Evolutionary conservation across 2,329 filamentous ascomycete species (phyloP), one percentile per base, ranked within the genome.

Genomic region (Niveomyces coronatus): DNA sequence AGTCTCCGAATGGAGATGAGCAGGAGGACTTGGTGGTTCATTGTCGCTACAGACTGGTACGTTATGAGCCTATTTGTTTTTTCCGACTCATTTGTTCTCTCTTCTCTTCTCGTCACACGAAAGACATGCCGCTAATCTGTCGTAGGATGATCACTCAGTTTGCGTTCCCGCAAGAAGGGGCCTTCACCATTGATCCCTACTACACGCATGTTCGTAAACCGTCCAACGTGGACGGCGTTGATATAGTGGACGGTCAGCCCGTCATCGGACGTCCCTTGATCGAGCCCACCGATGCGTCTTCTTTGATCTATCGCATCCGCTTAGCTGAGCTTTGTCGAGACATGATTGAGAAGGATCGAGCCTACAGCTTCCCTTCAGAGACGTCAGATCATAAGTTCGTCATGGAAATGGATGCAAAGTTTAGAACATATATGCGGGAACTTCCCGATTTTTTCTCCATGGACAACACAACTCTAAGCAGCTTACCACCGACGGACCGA

Each of bases 11-110:
- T 45, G 5, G 64, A 67, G 38, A 53, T 61, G 26, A 63, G 58
- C 28, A 50, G 64, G 14, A 52, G 64, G 31, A 45, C 65, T 4
- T 67, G 64, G 64, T 67, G 64, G 63, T 62, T 65, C 43, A 49
- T 67, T 5, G 54, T 54, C 9, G 49, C 57, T 1, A 60, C 56
- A 4, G 62, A 67, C 42, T 64, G 60, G 63, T 61, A 42, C 45
- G 51, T 31, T 7, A 5, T 11, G 14, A 10, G 5, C n/a, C n/a
- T n/a, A n/a, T n/a, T n/a, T n/a, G n/a, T n/a, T n/a, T n/a, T n/a
- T n/a, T n/a, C n/a, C n/a, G n/a, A n/a, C n/a, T n/a, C n/a, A n/a
- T n/a, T n/a, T n/a, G n/a, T n/a, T n/a, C n/a, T n/a, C n/a, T n/a
- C n/a, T n/a, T n/a, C n/a, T n/a, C n/a, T 11, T 19, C 4, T 20